Percentiles rank a stretch among this genome's conserved stretches.
Conservation (phyloP, 2,329 filamentous ascomycete species). For the Fusarium ramigenum region DNA sequence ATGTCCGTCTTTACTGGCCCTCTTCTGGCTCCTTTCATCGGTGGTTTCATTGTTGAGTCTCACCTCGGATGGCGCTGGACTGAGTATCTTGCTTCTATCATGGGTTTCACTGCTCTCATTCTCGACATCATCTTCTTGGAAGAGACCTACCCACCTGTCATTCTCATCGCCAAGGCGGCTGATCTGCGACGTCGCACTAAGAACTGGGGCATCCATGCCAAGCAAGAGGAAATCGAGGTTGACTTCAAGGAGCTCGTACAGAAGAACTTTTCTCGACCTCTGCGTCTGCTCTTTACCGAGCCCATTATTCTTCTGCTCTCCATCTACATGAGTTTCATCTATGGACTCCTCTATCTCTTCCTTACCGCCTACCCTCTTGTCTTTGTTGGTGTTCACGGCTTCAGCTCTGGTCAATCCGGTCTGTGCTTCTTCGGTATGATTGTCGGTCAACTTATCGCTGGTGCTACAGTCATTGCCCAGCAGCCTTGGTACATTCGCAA, state of each 20-base stretch:
- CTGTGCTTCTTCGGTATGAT: conserved; percentile 90
- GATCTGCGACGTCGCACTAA: conserved; percentile 70
- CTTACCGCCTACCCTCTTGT: conserved; percentile 86
- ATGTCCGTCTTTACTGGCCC: conserved; percentile 71
- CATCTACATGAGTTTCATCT: conserved; percentile 79
- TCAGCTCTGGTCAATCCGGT: conserved; percentile 75
- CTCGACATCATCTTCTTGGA: conserved; percentile 70
- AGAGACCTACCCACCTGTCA: conserved; percentile 76
- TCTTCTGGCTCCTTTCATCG: conserved; percentile 73
- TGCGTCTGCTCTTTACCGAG: conserved; percentile 73
- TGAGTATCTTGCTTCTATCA: conserved; percentile 69
- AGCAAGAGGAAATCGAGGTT: conserved; percentile 76
- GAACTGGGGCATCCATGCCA: conserved; percentile 77
- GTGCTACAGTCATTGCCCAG: conserved; percentile 67
- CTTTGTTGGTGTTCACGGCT: conserved; percentile 76
- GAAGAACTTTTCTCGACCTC: conserved; percentile 73
- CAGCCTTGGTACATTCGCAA: conserved; percentile 76
- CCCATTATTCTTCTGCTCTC: conserved; percentile 75
- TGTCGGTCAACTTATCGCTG: conserved; percentile 74
- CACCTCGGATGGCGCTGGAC: conserved; percentile 79
- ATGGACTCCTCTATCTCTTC: conserved; percentile 84
- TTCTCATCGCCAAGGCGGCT: conserved; percentile 68
- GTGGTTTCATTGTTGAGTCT: conserved; percentile 71
- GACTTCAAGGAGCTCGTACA: conserved; percentile 70
- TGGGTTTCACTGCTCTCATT: conserved; percentile 68